Conservation (phyloP, 495 filamentous ascomycete species). For the Penicillium paradoxum region DNA sequence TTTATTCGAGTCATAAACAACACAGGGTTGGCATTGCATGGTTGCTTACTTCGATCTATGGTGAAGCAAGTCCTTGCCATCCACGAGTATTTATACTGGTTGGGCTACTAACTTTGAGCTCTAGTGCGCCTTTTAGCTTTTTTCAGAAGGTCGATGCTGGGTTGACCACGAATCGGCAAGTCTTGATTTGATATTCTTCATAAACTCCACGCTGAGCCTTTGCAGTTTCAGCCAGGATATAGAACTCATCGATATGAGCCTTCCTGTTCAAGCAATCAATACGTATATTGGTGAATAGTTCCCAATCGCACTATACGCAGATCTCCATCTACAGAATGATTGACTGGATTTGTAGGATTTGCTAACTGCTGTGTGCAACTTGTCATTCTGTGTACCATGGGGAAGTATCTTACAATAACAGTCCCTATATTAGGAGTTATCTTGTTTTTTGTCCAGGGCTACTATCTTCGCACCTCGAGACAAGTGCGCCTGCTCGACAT, state of each 20-base stretch:
- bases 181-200: background rate
- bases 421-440: background rate
- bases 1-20: slow-evolving; percentile 10
- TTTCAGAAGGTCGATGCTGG: slow-evolving; percentile 22
- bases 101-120: background rate
- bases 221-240: slow-evolving; percentile 28
- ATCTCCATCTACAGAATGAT: background rate
- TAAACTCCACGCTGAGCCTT: background rate
- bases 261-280: slow-evolving; percentile 18
- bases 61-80: background rate
- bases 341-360: slow-evolving; percentile 12
- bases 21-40: slow-evolving; percentile 2
- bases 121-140: slow-evolving; percentile 35
- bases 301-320: background rate
- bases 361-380: background rate
- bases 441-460: slow-evolving; percentile 61
- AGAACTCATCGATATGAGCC: slow-evolving; percentile 34
- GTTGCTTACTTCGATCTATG: background rate
- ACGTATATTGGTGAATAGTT: background rate
- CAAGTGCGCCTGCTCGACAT: slow-evolving; percentile 74
- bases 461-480: slow-evolving; percentile 78
- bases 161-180: slow-evolving; percentile 11
- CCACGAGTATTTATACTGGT: background rate
- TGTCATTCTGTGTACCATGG: slow-evolving; percentile 24
- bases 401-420: slow-evolving; percentile 21